Conservation (phyloP, 2,329 filamentous ascomycete species). For the Fusarium chuoi region DNA sequence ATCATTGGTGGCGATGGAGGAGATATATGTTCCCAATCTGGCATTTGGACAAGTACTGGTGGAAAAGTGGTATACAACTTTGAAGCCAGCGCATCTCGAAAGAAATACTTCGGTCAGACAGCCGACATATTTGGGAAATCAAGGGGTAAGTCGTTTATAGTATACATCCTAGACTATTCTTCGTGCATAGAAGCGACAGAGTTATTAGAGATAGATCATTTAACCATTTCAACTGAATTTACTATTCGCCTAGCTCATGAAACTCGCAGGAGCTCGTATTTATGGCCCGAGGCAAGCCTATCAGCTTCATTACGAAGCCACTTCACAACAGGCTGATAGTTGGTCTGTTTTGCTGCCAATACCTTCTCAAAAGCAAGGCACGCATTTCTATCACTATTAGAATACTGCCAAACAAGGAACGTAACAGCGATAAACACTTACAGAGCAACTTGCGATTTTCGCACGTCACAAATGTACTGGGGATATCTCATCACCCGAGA, state of each 20-base stretch:
- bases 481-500: slow-evolving; percentile 57
- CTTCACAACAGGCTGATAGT: slow-evolving; percentile 69
- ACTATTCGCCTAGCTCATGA: neutral
- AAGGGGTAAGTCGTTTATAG: neutral
- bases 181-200: neutral
- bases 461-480: slow-evolving; percentile 68
- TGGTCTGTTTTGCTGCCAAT: slow-evolving; percentile 76
- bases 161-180: neutral
- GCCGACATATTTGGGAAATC: neutral
- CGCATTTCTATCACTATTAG: slow-evolving; percentile 64
- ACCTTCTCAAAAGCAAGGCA: slow-evolving; percentile 76
- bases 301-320: slow-evolving; percentile 71
- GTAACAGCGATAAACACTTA: slow-evolving; percentile 53
- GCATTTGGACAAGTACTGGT: slow-evolving; percentile 72
- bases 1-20: slow-evolving; percentile 76
- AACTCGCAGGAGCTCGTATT: neutral
- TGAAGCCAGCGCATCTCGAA: slow-evolving; percentile 21
- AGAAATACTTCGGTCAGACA: neutral
- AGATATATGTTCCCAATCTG: slow-evolving; percentile 61
- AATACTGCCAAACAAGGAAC: neutral
- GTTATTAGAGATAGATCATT: neutral
- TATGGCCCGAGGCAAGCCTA: slow-evolving; percentile 45
- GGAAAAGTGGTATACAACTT: slow-evolving; percentile 55
- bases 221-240: neutral
- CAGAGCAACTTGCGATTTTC: slow-evolving; percentile 69